Evolutionary conservation across 1,284 basidiomycete genomes (phyloP).

Genomic region (Abortiporus biennis): DNA sequence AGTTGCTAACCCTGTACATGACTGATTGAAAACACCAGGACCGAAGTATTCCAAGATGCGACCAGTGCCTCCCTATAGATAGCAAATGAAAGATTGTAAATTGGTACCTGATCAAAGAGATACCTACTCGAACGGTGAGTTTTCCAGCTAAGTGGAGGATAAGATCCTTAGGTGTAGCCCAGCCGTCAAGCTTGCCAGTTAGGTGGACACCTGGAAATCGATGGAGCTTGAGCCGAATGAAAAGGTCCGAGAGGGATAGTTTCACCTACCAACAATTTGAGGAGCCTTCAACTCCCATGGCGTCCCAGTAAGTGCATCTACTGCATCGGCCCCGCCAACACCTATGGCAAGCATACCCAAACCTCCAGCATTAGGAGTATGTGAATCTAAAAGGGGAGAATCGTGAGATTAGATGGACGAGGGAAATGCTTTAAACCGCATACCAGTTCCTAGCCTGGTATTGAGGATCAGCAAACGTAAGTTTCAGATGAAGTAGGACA

Average conservation of each 20-base stretch:
- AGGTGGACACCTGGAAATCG: constrained; percentile 66
- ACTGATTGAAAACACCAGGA: constrained; percentile 86
- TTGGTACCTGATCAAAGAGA: background rate
- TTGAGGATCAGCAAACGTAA: constrained; percentile 9
- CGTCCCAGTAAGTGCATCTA: constrained; percentile 97
- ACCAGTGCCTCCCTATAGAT: constrained; percentile 83
- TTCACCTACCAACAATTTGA: constrained; percentile 66
- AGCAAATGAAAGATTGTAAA: background rate
- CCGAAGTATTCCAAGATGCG: constrained; percentile 97
- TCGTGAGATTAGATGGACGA: background rate
- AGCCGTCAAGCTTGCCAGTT: constrained; percentile 83
- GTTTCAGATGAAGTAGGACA: constrained; percentile 18
- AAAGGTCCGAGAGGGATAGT: background rate
- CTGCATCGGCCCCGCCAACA: constrained; percentile 97
- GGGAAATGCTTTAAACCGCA: constrained; percentile 5
- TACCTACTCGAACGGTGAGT: constrained; percentile 83
- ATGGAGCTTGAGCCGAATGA: constrained; percentile 4
- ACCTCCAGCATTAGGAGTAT: constrained; percentile 98
- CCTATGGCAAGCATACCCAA: constrained; percentile 98
- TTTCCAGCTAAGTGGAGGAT: constrained; percentile 94
- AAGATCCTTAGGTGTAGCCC: constrained; percentile 96
- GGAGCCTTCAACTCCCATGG: constrained; percentile 99
- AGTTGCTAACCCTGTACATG: constrained; percentile 93
- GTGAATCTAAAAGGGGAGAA: constrained; percentile 70
- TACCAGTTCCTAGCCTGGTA: constrained; percentile 70